Conservation (phyloP, 305 asterid genomes). For the Caryopteris hybrid region DNA sequence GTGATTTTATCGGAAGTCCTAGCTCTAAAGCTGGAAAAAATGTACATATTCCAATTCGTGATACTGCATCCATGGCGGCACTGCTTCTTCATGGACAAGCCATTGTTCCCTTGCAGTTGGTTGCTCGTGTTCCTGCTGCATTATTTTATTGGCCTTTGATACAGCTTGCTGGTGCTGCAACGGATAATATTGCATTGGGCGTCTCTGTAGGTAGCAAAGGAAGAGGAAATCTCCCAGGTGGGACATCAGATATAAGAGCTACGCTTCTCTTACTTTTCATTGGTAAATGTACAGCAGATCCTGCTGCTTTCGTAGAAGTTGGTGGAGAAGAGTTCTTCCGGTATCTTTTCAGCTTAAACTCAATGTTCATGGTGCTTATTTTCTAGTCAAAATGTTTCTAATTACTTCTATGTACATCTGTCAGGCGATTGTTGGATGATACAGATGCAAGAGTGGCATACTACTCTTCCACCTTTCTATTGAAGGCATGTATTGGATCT, state of each 20-base stretch:
- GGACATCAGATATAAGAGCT: conserved; percentile 96
- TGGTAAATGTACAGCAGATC: conserved; percentile 97
- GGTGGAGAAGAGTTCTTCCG: conserved; percentile 96
- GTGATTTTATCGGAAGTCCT: conserved; percentile 48
- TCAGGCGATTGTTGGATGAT: conserved; percentile 90
- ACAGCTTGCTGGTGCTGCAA: conserved; percentile 96
- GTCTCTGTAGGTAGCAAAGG: conserved; percentile 99
- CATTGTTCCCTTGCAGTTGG: conserved; percentile 97
- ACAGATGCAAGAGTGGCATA: conserved; percentile 98
- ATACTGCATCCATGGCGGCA: conserved; percentile 91
- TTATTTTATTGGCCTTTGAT: conserved; percentile 96
- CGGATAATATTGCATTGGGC: conserved; percentile 96
- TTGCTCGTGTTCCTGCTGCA: conserved; percentile 97
- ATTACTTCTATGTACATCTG: conserved; percentile 24
- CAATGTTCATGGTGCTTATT: conserved; percentile 13
- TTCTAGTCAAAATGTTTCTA: conserved; percentile 7
- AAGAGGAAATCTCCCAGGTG: conserved; percentile 97
- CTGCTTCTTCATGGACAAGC: conserved; percentile 92
- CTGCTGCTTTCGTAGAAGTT: conserved; percentile 76
- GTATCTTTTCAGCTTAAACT: conserved; percentile 35
- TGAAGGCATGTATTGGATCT: conserved; percentile 62
- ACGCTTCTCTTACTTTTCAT: conserved; percentile 93
- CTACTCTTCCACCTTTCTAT: conserved; percentile 95
- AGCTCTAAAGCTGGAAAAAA: conserved; percentile 40
- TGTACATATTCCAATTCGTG: conserved; percentile 40